These are phyloP conservation scores for Sporothrix protearum DNA, from an alignment of 2,329 filamentous ascomycete species.

Conservation along the genomic window DNA sequence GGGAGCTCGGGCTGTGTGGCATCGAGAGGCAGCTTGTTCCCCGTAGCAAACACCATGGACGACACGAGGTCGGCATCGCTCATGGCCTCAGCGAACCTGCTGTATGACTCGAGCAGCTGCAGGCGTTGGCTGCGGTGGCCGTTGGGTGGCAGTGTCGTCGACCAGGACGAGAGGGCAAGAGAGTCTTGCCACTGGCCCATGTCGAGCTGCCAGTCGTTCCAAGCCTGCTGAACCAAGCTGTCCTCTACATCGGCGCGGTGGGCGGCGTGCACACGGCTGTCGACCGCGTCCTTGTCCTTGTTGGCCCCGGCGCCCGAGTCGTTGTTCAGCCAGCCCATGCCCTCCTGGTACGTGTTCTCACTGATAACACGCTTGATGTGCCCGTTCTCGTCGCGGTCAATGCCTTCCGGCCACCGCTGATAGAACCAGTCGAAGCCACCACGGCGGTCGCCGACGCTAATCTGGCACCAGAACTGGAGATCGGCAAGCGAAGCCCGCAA, in stretches of 20 bases:
- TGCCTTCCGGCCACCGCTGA: constrained; percentile 68
- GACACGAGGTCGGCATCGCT: constrained; percentile 65
- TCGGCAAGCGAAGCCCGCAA: constrained; percentile 78
- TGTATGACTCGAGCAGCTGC: constrained; percentile 48
- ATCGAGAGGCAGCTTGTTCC: constrained; percentile 51
- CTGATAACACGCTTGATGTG: constrained; percentile 75
- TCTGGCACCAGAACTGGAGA: constrained; percentile 95
- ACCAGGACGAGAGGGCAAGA: constrained; percentile 41
- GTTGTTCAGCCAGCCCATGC: constrained; percentile 73
- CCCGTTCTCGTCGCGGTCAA: constrained; percentile 64
- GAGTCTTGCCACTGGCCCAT: constrained; percentile 54
- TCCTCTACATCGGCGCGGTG: constrained; percentile 45
- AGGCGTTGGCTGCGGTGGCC: constrained; percentile 27
- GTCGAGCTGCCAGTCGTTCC: constrained; percentile 66
- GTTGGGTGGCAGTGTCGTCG: constrained; percentile 31
- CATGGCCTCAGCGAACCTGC: constrained; percentile 54
- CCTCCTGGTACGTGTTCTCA: constrained; percentile 68
- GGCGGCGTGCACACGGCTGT: constrained; percentile 26
- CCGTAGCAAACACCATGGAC: constrained; percentile 44
- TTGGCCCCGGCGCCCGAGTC: constrained; percentile 44
- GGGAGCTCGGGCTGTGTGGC: constrained; percentile 57
- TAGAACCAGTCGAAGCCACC: constrained; percentile 89
- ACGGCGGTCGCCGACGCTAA: constrained; percentile 84
- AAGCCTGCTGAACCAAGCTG: constrained; percentile 61
- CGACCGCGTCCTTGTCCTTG: constrained; percentile 33